phyloP scores from a whole-genome alignment of 75 land plant species.

The Pinus tabuliformis region DNA sequence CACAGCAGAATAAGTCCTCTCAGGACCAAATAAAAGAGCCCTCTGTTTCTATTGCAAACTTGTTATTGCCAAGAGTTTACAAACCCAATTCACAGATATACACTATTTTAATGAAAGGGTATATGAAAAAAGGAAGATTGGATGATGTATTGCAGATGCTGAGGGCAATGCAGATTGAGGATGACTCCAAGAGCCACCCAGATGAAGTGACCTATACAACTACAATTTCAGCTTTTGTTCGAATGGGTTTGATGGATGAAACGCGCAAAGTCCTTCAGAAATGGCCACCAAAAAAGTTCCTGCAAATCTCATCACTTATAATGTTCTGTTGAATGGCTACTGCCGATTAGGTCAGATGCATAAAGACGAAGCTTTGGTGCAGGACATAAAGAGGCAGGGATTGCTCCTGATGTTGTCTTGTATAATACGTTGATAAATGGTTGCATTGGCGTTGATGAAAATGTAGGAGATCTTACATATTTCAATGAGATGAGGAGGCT shows the following conservation, averaged over 20 bases:
- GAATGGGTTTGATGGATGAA: slow-evolving; percentile 71
- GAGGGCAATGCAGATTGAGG: slow-evolving; percentile 68
- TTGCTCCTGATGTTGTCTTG: slow-evolving; percentile 77
- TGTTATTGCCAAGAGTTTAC: slow-evolving; percentile 34
- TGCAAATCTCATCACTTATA: slow-evolving; percentile 86
- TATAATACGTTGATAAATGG: slow-evolving; percentile 91
- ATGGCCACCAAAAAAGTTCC: slow-evolving; percentile 69
- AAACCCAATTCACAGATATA: slow-evolving; percentile 72
- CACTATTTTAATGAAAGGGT: slow-evolving; percentile 95
- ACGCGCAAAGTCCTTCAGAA: slow-evolving; percentile 64
- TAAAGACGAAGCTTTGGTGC: slow-evolving; percentile 55
- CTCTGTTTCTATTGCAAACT: slow-evolving; percentile 10
- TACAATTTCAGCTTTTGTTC: slow-evolving; percentile 70
- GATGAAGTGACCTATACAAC: slow-evolving; percentile 94
- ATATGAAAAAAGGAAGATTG: slow-evolving; percentile 61
- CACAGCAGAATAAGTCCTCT: no score
- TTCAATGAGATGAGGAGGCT: slow-evolving; percentile 81
- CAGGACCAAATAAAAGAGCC: neutral
- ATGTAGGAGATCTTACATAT: slow-evolving; percentile 60
- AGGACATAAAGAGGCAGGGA: slow-evolving; percentile 66
- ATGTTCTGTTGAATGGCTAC: slow-evolving; percentile 83
- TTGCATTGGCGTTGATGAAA: slow-evolving; percentile 74
- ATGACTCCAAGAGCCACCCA: slow-evolving; percentile 44
- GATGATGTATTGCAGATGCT: slow-evolving; percentile 71
- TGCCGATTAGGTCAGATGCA: slow-evolving; percentile 55